Base-by-base conservation (phyloP, 768 basidiomycete species). In the Crucibulum laeve region DNA sequence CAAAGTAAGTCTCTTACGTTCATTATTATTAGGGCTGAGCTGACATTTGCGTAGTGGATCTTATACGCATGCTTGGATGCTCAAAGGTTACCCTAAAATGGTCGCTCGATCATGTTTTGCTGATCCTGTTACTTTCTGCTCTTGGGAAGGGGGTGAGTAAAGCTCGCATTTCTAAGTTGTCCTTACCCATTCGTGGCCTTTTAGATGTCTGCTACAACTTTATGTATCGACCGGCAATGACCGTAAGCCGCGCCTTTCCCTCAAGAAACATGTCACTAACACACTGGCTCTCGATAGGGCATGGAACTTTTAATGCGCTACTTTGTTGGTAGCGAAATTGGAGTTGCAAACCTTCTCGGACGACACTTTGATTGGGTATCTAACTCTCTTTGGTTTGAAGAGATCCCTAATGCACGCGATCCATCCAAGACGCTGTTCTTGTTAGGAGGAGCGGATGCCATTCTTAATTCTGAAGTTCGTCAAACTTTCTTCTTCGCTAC, bases 181-280 rank as follows among this genome's bases (percentile, higher is more conserved):
- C 10, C 18, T 18, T 8, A 8, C 36, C 8, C 36, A 11, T 8
- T 11, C 18, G 8, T 8, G 8, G 36, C 18, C 11, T 35, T 21
- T 17, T 53, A 87, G 91, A 92, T 62, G 80, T 94, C 21, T 94
- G 92, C 60, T 88, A 87, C 66, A 92, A 91, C 57, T 95, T 95
- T 64, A 69, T 93, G 41, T 95, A 94, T 60, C 73, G 79, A 5
- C 71, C 69, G 22, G 82, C 84, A 39, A 69, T 63, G 37, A 84
- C 78, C 23, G 87, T 84, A 63, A 48, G 78, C 64, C 36, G 21
- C 41, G 22, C 43, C 48, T 36, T 30, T 23, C 38, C 34, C 35
- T 50, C 17, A 15, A 22, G 10, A 21, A 25, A n/a, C 25, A 25
- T 33, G 34, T 25, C 19, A 24, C 41, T 5, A 35, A 32, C 18